phyloP scores from a whole-genome alignment of 305 asterid genomes.

The Fraxinus ornus region DNA sequence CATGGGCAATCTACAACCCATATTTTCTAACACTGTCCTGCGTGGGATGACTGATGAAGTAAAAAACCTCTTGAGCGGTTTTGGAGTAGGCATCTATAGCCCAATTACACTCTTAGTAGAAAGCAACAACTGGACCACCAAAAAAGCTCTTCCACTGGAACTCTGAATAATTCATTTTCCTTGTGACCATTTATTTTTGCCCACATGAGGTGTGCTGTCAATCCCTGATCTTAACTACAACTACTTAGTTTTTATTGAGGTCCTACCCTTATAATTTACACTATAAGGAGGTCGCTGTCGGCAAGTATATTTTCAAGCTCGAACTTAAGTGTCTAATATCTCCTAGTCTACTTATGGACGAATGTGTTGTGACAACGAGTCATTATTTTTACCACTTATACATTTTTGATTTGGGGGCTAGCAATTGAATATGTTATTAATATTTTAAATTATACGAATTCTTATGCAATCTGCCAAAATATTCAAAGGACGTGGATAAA shows the following conservation, averaged over 20 bases:
- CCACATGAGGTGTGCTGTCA: conserved; percentile 22
- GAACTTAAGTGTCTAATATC: not conserved
- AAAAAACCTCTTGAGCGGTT: not conserved
- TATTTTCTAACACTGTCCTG: not conserved
- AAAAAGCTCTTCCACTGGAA: conserved; percentile 17
- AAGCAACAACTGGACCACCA: conserved; percentile 33
- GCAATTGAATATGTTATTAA: not conserved
- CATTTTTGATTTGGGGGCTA: not conserved
- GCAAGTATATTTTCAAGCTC: not conserved
- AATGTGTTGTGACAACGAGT: not conserved
- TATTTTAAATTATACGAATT: not conserved
- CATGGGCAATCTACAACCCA: not conserved
- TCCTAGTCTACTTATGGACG: not conserved
- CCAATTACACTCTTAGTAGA: not conserved
- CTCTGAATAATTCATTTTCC: conserved; percentile 18
- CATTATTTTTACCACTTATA: not conserved
- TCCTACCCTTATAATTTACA: not conserved
- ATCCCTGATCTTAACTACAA: not conserved
- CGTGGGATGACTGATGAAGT: not conserved
- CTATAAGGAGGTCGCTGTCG: not conserved
- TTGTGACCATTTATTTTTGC: conserved; percentile 20
- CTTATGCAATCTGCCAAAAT: not conserved
- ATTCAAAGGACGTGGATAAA: not conserved
- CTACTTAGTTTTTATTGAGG: not conserved
- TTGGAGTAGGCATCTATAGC: not conserved